These are phyloP conservation scores for Torulaspora gathmanii DNA, from an alignment of 805 yeast species.

Conservation along the genomic window DNA sequence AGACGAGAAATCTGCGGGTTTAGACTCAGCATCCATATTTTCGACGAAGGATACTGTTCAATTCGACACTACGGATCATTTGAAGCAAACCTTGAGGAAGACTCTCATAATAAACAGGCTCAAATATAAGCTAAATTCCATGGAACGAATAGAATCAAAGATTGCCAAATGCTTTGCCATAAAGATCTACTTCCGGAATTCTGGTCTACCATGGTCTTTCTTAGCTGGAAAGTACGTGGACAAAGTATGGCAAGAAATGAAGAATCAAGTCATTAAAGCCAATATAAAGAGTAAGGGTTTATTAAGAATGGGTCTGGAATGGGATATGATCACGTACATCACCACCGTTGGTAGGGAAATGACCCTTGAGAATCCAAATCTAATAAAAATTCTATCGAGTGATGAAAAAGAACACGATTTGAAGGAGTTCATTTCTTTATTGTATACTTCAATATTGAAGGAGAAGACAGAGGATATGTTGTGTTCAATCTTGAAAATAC, in stretches of 20 bases:
- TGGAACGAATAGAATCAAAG: conserved; percentile 22
- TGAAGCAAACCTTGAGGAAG: conserved; percentile 18
- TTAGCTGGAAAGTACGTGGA: conserved; percentile 11
- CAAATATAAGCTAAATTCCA: conserved; percentile 18
- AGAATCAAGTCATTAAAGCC: conserved; percentile 18
- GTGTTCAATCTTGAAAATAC: conserved; percentile 5
- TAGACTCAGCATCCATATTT: conserved; percentile 7
- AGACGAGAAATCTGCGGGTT: conserved; percentile 1
- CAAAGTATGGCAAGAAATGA: conserved; percentile 20
- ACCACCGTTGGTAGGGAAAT: conserved; percentile 22
- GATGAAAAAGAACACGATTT: conserved; percentile 15
- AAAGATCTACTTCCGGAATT: conserved; percentile 17
- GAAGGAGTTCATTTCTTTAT: conserved; percentile 16
- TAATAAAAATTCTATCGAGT: conserved; percentile 19
- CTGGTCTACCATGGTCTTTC: conserved; percentile 17
- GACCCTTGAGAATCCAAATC: conserved; percentile 29
- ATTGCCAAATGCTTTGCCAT: conserved; percentile 26
- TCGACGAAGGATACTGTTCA: conserved; percentile 19
- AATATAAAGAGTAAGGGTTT: conserved; percentile 29
- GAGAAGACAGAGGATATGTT: conserved; percentile 11
- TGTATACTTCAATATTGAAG: conserved; percentile 13
- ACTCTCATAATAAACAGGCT: conserved; percentile 19
- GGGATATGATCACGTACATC: conserved; percentile 28
- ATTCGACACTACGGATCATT: conserved; percentile 11
- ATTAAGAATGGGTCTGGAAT: conserved; percentile 23